Evolutionary conservation across 768 basidiomycete genomes (phyloP), one percentile per base, ranked within the genome.

Genomic region (Boletus pseudopeckii): DNA sequence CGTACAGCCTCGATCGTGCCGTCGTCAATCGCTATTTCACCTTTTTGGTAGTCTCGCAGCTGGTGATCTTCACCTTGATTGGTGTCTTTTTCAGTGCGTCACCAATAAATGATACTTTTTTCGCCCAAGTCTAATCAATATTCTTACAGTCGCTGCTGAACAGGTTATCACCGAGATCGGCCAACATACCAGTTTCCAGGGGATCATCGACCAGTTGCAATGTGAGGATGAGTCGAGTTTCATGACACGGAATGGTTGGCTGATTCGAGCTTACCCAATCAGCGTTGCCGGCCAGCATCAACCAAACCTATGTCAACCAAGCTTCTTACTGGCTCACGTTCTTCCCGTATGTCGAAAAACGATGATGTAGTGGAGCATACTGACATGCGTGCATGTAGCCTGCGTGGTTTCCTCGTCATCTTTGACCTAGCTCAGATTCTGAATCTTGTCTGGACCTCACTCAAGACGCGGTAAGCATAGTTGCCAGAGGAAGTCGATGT

Each of bases 341-440:
- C 76, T 92, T 95, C 77, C 92, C 94, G 86, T 92, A 68, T n/a
- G 88, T 75, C 17, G 20, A 40, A 26, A 17, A 17, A 9, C 38
- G 44, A 56, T 22, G 20, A 44, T 34, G 50, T 40, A 28, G 43
- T 0, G 32, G 43, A 38, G 13, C 38, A 33, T 47, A 15, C 54
- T 62, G 32, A 65, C 34, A 33, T 24, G 7, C 20, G 32, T 41
- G 34, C 34, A 13, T 61, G 20, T 59, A 92, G 90, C 7, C 77
- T 98, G 36, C 91, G 96, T 67, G 97, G 95, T 24, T 97, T 98
- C 81, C 80, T 98, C 39, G 88, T 84, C 10, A 77, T 98, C 52
- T 98, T 98, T 66, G 97, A 99, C 69, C 76, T 99, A 33, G 96
- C 97, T 7, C 97, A 99, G 72, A 83, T 98, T 47, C 71, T 98